phyloP scores from a whole-genome alignment of 371 early-diverging fungal genomes.

The Actinomortierella wolfii region DNA sequence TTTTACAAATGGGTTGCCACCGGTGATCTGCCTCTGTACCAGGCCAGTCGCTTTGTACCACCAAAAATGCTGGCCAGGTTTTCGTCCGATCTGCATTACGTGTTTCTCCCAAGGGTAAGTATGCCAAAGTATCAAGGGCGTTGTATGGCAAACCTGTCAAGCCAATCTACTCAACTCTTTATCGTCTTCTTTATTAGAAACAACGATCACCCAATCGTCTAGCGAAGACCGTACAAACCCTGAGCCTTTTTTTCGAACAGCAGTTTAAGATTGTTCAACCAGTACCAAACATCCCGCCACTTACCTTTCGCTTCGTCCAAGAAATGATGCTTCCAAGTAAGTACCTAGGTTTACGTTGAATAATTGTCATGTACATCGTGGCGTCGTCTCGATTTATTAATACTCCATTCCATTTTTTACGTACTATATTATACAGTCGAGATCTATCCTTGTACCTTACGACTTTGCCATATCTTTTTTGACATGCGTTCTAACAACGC shows the following conservation, averaged over 20 bases:
- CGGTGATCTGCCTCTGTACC: constrained; percentile 15
- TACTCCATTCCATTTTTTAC: too few relatives aligned
- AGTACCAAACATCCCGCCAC: constrained; percentile 17
- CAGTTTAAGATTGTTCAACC: not conserved
- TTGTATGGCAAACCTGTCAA: not conserved
- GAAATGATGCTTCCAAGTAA: constrained; percentile 43
- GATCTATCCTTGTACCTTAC: constrained; percentile 22
- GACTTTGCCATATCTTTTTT: constrained; percentile 7
- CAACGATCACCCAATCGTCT: not conserved
- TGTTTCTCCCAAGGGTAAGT: constrained; percentile 11
- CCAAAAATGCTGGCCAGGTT: constrained; percentile 6
- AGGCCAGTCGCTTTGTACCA: constrained; percentile 11
- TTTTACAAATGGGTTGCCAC: constrained; percentile 30
- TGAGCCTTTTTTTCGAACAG: not conserved
- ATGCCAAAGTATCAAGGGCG: not conserved
- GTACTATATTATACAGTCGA: constrained; percentile 16
- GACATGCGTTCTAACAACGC: not conserved
- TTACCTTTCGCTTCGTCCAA: constrained; percentile 25
- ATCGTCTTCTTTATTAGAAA: not conserved
- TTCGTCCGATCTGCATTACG: not conserved
- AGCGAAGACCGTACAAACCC: not conserved
- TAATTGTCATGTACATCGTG: not conserved
- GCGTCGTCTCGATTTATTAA: not conserved
- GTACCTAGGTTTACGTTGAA: not conserved
- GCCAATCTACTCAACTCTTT: not conserved